phyloP scores from a whole-genome alignment of 441 rosid genomes.

The Erodium trifolium region DNA sequence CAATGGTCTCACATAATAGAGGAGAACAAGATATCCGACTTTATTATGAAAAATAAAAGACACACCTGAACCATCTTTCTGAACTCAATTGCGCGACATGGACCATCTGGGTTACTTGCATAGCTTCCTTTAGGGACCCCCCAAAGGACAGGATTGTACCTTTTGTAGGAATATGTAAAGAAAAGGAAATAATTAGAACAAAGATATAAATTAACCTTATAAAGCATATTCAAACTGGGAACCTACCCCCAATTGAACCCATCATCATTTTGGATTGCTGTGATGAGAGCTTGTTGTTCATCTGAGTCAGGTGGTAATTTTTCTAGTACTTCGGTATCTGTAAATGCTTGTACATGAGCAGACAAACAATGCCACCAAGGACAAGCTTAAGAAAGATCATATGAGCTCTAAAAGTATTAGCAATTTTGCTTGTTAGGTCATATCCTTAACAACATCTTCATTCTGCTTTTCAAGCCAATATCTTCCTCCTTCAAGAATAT shows the following conservation, averaged over 20 bases:
- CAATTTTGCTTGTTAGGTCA: background rate
- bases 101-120: slow-evolving; percentile 70
- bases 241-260: slow-evolving; percentile 97
- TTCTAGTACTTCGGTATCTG: slow-evolving; percentile 65
- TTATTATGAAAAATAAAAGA: slow-evolving; percentile 8
- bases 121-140: slow-evolving; percentile 99
- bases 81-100: slow-evolving; percentile 68
- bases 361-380: slow-evolving; percentile 11
- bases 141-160: slow-evolving; percentile 97
- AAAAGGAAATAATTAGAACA: slow-evolving; percentile 14
- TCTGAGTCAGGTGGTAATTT: slow-evolving; percentile 67
- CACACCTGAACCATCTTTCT: slow-evolving; percentile 93
- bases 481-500: background rate
- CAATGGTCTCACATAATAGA: slow-evolving; percentile 13
- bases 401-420: background rate
- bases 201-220: slow-evolving; percentile 16
- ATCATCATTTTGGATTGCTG: slow-evolving; percentile 64
- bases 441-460: background rate
- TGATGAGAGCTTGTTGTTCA: slow-evolving; percentile 74
- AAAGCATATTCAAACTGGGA: slow-evolving; percentile 16
- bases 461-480: background rate
- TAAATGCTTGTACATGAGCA: slow-evolving; percentile 26
- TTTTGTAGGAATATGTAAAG: slow-evolving; percentile 26
- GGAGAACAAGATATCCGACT: slow-evolving; percentile 1
- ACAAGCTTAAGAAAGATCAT: slow-evolving; percentile 13